A percentile compares a stretch with the other conserved stretches of the same genome.
These are phyloP conservation scores for Stagonosporopsis vannaccii DNA, from an alignment of 2,329 filamentous ascomycete species.

Conservation along the genomic window DNA sequence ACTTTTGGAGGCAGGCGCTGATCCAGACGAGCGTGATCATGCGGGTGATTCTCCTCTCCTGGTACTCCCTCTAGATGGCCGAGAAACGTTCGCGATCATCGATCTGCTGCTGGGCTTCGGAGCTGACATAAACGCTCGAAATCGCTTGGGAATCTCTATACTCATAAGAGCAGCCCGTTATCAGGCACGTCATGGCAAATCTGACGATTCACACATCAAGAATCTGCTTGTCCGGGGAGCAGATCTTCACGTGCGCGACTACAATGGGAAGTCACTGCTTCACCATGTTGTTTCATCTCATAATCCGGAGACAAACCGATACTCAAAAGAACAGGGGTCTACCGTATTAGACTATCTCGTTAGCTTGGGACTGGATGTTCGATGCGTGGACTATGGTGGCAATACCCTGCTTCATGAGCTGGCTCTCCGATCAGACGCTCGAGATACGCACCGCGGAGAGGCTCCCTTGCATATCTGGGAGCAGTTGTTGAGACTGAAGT, in stretches of 20 bases:
- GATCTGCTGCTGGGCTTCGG: background rate
- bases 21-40: constrained; percentile 30
- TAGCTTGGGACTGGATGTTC: background rate
- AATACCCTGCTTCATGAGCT: background rate
- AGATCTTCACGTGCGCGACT: constrained; percentile 2
- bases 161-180: background rate
- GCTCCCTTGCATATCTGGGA: background rate
- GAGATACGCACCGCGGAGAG: background rate
- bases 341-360: background rate
- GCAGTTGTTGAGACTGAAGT: background rate
- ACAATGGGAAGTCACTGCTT: constrained; percentile 4
- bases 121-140: background rate
- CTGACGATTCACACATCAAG: background rate
- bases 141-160: background rate
- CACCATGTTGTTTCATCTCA: constrained; percentile 10
- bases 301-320: too few species aligned
- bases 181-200: background rate
- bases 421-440: background rate
- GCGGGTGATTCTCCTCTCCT: constrained; percentile 16
- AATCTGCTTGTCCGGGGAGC: constrained; percentile 1
- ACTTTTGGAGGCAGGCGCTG: constrained; percentile 29
- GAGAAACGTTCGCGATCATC: background rate
- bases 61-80: background rate
- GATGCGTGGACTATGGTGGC: background rate
- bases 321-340: background rate